A percentile compares a stretch with the other conserved stretches of the same genome.
These are phyloP conservation scores for Lentinula lateritia DNA, from an alignment of 768 basidiomycete species.

Conservation along the genomic window DNA sequence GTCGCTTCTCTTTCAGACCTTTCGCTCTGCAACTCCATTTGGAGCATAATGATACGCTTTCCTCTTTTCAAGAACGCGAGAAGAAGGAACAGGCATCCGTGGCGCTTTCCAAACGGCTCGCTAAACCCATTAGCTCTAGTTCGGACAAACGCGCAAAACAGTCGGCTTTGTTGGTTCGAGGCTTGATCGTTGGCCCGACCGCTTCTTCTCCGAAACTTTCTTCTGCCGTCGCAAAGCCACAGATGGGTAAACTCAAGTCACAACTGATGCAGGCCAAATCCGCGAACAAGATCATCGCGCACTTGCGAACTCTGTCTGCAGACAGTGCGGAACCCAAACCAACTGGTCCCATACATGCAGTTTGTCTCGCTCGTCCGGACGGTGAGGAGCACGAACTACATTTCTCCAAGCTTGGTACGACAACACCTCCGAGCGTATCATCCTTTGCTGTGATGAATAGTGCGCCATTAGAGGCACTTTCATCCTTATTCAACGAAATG, in stretches of 20 bases:
- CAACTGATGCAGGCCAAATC: conserved; percentile 61
- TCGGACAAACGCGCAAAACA: conserved; percentile 59
- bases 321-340: conserved; percentile 21
- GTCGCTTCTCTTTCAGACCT: conserved; percentile 49
- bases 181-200: conserved; percentile 60
- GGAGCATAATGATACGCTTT: conserved; percentile 28
- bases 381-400: conserved; percentile 55
- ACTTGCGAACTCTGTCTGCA: conserved; percentile 50
- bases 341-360: conserved; percentile 65
- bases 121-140: conserved; percentile 24
- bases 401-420: conserved; percentile 40
- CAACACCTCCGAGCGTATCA: conserved; percentile 12
- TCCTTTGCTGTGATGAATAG: conserved; percentile 34
- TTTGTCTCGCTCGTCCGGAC: conserved; percentile 64
- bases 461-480: conserved; percentile 45
- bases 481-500: conserved; percentile 50
- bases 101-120: conserved; percentile 27
- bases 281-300: conserved; percentile 68
- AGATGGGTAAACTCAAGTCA: conserved; percentile 60
- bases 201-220: conserved; percentile 31
- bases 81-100: conserved; percentile 32
- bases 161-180: conserved; percentile 57
- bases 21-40: conserved; percentile 22
- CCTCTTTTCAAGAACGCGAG: conserved; percentile 30
- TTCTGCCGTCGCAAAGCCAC: conserved; percentile 38